phyloP scores from a whole-genome alignment of 2,329 filamentous ascomycete species.

The Arthrocladium fulminans region DNA sequence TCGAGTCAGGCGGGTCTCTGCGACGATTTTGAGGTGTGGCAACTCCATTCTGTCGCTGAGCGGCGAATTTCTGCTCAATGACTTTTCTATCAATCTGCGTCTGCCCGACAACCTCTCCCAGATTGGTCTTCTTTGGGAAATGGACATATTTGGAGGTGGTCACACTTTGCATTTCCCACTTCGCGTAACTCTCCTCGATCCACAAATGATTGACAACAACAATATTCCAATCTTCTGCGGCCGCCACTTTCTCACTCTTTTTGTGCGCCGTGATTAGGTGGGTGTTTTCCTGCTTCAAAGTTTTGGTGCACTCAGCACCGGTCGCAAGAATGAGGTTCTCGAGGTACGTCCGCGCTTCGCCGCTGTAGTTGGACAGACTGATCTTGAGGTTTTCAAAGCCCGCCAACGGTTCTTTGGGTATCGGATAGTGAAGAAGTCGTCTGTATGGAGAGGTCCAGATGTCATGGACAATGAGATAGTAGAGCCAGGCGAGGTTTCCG shows the following conservation, averaged over 20 bases:
- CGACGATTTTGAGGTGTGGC: constrained; percentile 9
- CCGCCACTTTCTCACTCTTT: constrained; percentile 84
- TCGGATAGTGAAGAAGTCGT: constrained; percentile 80
- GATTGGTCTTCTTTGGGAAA: constrained; percentile 81
- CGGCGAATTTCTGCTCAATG: constrained; percentile 61
- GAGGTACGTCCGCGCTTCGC: constrained; percentile 84
- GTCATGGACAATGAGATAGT: constrained; percentile 80
- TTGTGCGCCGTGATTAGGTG: constrained; percentile 88
- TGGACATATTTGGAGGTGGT: constrained; percentile 69
- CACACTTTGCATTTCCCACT: constrained; percentile 65
- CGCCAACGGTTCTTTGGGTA: constrained; percentile 65
- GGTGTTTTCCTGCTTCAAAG: constrained; percentile 89
- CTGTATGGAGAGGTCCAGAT: constrained; percentile 78
- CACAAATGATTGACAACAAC: constrained; percentile 89
- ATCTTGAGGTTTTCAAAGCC: constrained; percentile 71
- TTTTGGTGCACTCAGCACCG: constrained; percentile 86
- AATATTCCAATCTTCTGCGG: constrained; percentile 86
- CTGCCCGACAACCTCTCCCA: constrained; percentile 86
- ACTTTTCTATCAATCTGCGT: constrained; percentile 68
- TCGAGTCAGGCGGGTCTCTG: constrained; percentile 15
- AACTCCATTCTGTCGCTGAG: constrained; percentile 24
- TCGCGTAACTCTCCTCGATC: constrained; percentile 95
- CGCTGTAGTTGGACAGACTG: constrained; percentile 91
- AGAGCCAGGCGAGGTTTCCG: constrained; percentile 89
- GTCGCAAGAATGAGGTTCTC: constrained; percentile 81